Evolutionary conservation across 2,329 filamentous ascomycete genomes (phyloP).

Genomic region (Chaetomium olivaceum): DNA sequence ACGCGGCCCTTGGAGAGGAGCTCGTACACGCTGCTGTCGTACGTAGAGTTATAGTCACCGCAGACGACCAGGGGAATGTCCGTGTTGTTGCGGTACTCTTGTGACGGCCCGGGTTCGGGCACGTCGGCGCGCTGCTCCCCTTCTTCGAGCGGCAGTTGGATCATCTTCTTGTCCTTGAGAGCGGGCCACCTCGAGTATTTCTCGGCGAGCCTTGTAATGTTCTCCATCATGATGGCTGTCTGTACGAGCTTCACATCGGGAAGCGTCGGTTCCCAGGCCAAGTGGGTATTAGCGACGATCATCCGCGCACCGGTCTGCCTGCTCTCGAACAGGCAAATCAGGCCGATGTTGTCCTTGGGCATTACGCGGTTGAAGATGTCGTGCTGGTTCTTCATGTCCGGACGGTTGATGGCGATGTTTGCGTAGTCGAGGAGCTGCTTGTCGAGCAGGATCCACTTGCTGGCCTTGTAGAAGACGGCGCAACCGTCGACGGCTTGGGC

Average conservation of each 20-base stretch:
- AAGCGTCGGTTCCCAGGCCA: conserved; percentile 89
- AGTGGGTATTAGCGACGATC: conserved; percentile 90
- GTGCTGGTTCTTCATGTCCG: conserved; percentile 95
- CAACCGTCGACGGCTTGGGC: conserved; percentile 91
- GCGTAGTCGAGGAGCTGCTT: conserved; percentile 93
- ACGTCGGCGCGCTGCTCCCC: conserved; percentile 52
- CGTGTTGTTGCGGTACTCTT: conserved; percentile 81
- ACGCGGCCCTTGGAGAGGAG: conserved; percentile 80
- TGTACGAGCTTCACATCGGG: conserved; percentile 97
- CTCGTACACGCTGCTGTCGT: conserved; percentile 87
- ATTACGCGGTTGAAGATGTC: conserved; percentile 98
- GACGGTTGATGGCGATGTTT: conserved; percentile 86
- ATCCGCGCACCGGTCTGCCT: conserved; percentile 84
- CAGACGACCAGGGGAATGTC: conserved; percentile 91
- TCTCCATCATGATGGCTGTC: conserved; percentile 91
- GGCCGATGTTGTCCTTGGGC: conserved; percentile 96
- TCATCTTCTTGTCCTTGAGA: conserved; percentile 75
- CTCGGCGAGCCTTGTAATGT: conserved; percentile 81
- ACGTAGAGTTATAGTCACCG: conserved; percentile 92
- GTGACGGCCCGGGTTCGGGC: conserved; percentile 72
- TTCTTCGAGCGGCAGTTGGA: conserved; percentile 47
- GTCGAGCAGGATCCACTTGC: conserved; percentile 90
- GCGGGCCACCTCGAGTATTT: conserved; percentile 78
- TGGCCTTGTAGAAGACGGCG: conserved; percentile 93
- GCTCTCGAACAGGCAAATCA: conserved; percentile 91